Evolutionary conservation across 2,329 filamentous ascomycete species (phyloP), one percentile per base, ranked within the genome.

Genomic region (Ascochyta fabae): DNA sequence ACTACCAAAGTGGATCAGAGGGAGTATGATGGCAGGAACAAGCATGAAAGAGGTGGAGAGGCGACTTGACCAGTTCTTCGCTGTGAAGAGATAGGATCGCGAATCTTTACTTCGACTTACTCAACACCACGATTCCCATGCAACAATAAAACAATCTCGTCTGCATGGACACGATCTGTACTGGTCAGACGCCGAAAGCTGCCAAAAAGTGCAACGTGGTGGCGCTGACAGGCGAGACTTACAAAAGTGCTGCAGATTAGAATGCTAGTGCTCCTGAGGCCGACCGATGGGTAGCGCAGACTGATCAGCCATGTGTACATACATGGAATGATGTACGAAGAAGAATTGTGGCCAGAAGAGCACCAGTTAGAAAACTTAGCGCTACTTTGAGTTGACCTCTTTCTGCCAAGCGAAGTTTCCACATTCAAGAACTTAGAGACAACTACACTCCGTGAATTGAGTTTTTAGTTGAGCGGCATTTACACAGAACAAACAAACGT

Each of bases 1-100:
- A 77, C 76, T 99, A 63, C 95, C 95, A 0, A 87, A 84, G 1
- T 99, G 95, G 95, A 98, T 99, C 68, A 84, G 84, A 63, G 85
- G 83, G 10, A 91, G 90, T 33, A 76, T 96, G 73, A 60, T 59
- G 43, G 60, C 43, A 38, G 66, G 59, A 13, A 51, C 60, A 76
- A 80, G 46, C 65, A 71, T 51, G 79, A 78, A 15, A 77, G 82
- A 64, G 77, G 84, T 68, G 75, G 79, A 64, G 38, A 59, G 61
- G 31, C 62, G 54, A 15, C 54, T 80, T 53, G 66, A 63, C 54
- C 58, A 45, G 4, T 79, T 80, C 55, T 79, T 78, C 61, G 64
- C 57, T 35, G 68, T 52, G 36, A 76, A 73, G 58, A 47, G 24
- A 22, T 68, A 31, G 45, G 29, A 16, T 2, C n/a, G 33, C n/a